Base-by-base conservation (phyloP, 371 early-diverging fungal species). In the Mortierella sp. region DNA sequence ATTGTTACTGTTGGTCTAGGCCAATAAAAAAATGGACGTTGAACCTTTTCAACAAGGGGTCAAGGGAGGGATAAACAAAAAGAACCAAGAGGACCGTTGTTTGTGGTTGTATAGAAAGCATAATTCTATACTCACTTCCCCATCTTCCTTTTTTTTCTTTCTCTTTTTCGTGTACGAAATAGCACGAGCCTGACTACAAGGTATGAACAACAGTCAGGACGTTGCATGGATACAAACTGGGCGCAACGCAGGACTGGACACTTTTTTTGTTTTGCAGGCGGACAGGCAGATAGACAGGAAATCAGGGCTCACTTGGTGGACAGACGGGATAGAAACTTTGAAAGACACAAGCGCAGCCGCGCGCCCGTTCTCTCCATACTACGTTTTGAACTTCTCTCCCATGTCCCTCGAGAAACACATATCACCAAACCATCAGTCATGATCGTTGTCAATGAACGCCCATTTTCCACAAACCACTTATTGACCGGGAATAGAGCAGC, bases 151-250 rank as follows among this genome's bases (percentile, higher is more conserved):
- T 2, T 29, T 55, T 26, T 24, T 53, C 39, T 14, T 19, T 34
- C 41, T 43, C 8, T 45, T 11, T 76, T 37, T 9, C 71, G 24
- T 74, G 43, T 34, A 63, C 39, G 53, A 4, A 53, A 26, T 71
- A 75, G 80, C 34, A 50, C 4, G 26, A 11, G 14, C 39, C 58
- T 16, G 70, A 79, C 39, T 79, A 79, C 65, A 74, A 79, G 79
- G 79, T 79, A 71, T 40, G 22, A 2, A 58, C 16, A 31, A 8
- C 19, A 1, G 11, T n/a, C n/a, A n/a, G n/a, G n/a, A n/a, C n/a
- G n/a, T 34, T 58, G 34, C 34, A 58, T 58, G 34, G 58, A 47
- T n/a, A n/a, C n/a, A n/a, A n/a, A n/a, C n/a, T n/a, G n/a, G n/a
- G n/a, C n/a, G n/a, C 22, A 22, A 22, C 16, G 58, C 58, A 34